Conservation (phyloP, 129 eudicot genomes). For the Flaveria linearis region DNA sequence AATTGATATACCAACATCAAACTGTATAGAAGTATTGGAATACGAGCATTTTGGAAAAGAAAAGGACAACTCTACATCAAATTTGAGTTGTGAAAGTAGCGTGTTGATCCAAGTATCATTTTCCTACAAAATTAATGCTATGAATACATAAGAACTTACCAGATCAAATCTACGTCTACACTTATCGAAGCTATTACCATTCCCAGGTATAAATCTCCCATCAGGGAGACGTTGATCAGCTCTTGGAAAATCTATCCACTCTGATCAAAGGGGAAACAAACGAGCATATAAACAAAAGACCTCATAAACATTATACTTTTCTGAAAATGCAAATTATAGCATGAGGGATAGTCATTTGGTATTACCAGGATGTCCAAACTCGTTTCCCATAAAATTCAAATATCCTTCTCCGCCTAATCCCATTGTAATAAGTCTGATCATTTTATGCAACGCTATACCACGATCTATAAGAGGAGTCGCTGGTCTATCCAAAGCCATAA, state of each 20-base stretch:
- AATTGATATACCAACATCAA: neutral
- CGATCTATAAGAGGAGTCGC: slow-evolving; percentile 90
- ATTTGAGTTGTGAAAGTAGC: neutral
- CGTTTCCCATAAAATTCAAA: slow-evolving; percentile 98
- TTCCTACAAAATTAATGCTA: neutral
- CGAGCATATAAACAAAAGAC: neutral
- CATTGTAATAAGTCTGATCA: slow-evolving; percentile 97
- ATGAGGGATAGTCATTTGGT: neutral
- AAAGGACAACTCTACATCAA: neutral
- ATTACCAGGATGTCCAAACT: slow-evolving; percentile 98
- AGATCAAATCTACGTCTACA: slow-evolving; percentile 96
- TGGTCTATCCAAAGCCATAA: slow-evolving; percentile 96
- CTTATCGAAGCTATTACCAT: slow-evolving; percentile 80
- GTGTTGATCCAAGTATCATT: neutral
- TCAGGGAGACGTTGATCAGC: slow-evolving; percentile 82
- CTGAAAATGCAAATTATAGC: neutral
- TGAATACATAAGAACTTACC: slow-evolving; percentile 42
- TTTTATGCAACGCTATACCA: slow-evolving; percentile 96
- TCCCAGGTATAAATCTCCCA: slow-evolving; percentile 77
- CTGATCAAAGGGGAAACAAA: slow-evolving; percentile 42
- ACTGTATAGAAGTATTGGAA: neutral
- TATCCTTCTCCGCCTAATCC: slow-evolving; percentile 99
- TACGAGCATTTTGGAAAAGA: neutral
- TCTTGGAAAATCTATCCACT: slow-evolving; percentile 99
- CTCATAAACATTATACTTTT: neutral